Percentiles rank a stretch among this genome's conserved stretches.
Evolutionary conservation across 2,329 filamentous ascomycete genomes (phyloP).

Genomic region (Bipolaris victoriae): DNA sequence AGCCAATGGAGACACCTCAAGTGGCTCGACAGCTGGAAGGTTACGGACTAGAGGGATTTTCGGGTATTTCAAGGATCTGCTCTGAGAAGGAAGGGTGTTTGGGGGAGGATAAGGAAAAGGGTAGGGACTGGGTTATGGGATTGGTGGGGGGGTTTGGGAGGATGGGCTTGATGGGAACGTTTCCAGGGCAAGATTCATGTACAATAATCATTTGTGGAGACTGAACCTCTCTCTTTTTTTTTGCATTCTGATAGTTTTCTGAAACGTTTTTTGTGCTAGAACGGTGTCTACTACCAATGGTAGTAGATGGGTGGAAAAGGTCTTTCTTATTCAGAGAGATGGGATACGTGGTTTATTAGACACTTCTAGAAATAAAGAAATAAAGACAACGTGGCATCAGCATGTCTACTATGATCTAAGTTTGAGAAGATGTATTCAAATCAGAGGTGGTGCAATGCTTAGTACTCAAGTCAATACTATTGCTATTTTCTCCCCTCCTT

Average conservation of each 20-base stretch:
- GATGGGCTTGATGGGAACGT: not conserved
- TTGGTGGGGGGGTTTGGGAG: not conserved
- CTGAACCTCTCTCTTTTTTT: not conserved
- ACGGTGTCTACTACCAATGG: not conserved
- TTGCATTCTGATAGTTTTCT: not conserved
- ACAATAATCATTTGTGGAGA: not conserved
- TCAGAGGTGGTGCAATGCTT: no score
- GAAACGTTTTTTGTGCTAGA: not conserved
- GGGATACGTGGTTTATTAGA: not conserved
- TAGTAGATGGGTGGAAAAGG: not conserved
- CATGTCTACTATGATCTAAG: not conserved
- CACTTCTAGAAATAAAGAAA: not conserved
- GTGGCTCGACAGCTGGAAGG: slow-evolving; percentile 89
- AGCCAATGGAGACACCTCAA: slow-evolving; percentile 88
- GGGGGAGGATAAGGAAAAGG: not conserved
- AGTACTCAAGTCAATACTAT: not conserved
- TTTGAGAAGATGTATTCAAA: no score
- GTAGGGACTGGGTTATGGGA: not conserved
- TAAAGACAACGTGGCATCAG: no score
- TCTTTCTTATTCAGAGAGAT: not conserved
- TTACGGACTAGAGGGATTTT: slow-evolving; percentile 65
- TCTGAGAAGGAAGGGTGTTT: not conserved
- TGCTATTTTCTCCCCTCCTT: slow-evolving; percentile 13
- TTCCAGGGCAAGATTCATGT: not conserved
- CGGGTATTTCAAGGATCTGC: not conserved